Percentiles rank a stretch among this genome's conserved stretches.
Evolutionary conservation across 108 stramenopile species (phyloP).

Genomic region (Poteriospumella lacustris): DNA sequence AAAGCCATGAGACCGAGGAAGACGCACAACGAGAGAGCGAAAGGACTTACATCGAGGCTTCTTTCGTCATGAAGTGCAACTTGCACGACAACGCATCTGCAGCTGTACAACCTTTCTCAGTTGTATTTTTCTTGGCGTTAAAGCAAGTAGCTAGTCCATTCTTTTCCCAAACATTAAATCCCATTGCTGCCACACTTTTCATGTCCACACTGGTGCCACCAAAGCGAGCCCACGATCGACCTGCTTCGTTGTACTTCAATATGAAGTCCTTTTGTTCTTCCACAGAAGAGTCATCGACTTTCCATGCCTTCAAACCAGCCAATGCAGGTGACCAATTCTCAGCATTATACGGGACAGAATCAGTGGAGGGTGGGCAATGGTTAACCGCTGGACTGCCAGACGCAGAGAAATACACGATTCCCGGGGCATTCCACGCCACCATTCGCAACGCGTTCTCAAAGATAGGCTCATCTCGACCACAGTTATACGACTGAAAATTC

Average conservation of each 20-base stretch:
- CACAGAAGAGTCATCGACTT: not conserved
- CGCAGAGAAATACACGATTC: conserved; percentile 19
- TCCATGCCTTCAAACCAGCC: not conserved
- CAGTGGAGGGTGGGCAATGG: conserved; percentile 27
- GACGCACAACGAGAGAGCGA: not conserved
- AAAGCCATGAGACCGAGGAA: not conserved
- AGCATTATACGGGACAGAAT: not conserved
- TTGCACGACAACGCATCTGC: not conserved
- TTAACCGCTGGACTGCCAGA: not conserved
- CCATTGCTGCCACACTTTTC: not conserved
- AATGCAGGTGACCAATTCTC: conserved; percentile 13
- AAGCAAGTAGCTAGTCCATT: not conserved
- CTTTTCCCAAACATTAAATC: conserved; percentile 27
- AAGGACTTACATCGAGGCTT: conserved; percentile 13
- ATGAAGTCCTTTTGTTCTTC: not conserved
- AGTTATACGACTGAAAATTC: conserved; percentile 23
- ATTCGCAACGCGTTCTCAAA: conserved; percentile 5
- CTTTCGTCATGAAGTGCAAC: conserved; percentile 18
- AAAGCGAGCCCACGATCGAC: no score
- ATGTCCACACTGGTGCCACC: not conserved
- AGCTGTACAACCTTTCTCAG: not conserved
- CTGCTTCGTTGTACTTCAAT: no score
- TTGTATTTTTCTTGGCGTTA: not conserved
- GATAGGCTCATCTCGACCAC: conserved; percentile 1
- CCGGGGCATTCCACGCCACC: not conserved